Evolutionary conservation across 148 eudicot species (phyloP).

Genomic region (Cornus suecica): DNA sequence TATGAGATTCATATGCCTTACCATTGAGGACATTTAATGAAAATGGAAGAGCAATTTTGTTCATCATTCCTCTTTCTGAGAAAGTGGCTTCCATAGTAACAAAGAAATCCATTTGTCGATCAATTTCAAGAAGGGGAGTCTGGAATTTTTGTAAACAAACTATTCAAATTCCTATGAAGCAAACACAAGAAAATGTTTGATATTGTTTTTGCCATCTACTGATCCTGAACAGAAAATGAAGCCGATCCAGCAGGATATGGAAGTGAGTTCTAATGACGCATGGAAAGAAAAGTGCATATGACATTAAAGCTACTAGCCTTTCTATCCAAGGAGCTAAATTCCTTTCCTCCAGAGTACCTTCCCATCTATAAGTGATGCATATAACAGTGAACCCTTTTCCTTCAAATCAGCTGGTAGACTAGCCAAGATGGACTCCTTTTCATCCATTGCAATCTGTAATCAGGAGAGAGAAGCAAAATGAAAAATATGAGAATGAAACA

Average conservation of each 20-base stretch:
- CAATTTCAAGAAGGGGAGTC: not conserved
- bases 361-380: constrained; percentile 78
- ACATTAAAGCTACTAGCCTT: constrained; percentile 6
- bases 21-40: not conserved
- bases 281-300: constrained; percentile 1
- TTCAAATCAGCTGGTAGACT: constrained; percentile 67
- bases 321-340: constrained; percentile 3
- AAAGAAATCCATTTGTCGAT: not conserved
- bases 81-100: not conserved
- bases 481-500: not conserved
- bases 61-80: not conserved
- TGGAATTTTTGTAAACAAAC: not conserved
- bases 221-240: constrained; percentile 8
- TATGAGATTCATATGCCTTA: not conserved
- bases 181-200: not conserved
- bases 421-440: constrained; percentile 75
- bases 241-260: not conserved
- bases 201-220: not conserved
- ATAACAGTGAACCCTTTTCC: constrained; percentile 61
- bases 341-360: constrained; percentile 51
- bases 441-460: constrained; percentile 81
- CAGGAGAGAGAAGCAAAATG: not conserved
- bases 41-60: not conserved
- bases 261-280: not conserved
- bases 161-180: not conserved